Evolutionary conservation across 2,329 filamentous ascomycete genomes (phyloP).

Genomic region (Diplodia sapinea): DNA sequence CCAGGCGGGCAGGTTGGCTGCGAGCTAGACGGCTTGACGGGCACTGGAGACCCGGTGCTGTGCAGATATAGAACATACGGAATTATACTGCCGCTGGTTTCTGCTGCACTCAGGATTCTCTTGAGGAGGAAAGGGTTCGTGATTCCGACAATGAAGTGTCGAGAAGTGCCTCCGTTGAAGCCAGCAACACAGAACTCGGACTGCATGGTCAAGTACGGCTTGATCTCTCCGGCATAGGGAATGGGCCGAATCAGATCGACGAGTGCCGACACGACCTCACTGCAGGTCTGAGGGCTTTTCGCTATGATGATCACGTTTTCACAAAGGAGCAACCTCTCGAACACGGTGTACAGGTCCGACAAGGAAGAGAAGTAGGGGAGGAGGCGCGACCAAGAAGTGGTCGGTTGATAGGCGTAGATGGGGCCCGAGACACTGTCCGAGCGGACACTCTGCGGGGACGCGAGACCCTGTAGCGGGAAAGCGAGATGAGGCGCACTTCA

Average conservation of each 20-base stretch:
- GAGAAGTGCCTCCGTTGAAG: constrained; percentile 47
- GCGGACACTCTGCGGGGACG: constrained; percentile 36
- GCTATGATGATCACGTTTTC: constrained; percentile 50
- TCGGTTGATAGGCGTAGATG: constrained; percentile 50
- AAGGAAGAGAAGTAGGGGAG: constrained; percentile 50
- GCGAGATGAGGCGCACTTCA: constrained; percentile 46
- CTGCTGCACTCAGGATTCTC: constrained; percentile 45
- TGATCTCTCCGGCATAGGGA: constrained; percentile 48
- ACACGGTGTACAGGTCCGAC: constrained; percentile 49
- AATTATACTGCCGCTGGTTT: constrained; percentile 42
- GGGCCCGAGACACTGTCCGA: constrained; percentile 33
- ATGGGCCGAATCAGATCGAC: constrained; percentile 49
- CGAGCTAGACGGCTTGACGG: constrained; percentile 46
- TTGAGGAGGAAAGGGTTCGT: constrained; percentile 52
- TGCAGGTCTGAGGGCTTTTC: constrained; percentile 50
- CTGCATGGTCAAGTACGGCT: constrained; percentile 53
- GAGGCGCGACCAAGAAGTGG: constrained; percentile 48
- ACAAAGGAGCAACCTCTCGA: constrained; percentile 50
- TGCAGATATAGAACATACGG: constrained; percentile 50
- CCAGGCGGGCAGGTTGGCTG: constrained; percentile 42
- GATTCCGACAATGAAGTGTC: constrained; percentile 49
- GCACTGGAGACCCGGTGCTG: constrained; percentile 44
- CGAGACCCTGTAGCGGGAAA: constrained; percentile 48
- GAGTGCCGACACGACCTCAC: constrained; percentile 49
- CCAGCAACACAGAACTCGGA: constrained; percentile 49